These are phyloP conservation scores for Diversispora eburnea DNA, from an alignment of 192 early-diverging fungal species.

Conservation along the genomic window DNA sequence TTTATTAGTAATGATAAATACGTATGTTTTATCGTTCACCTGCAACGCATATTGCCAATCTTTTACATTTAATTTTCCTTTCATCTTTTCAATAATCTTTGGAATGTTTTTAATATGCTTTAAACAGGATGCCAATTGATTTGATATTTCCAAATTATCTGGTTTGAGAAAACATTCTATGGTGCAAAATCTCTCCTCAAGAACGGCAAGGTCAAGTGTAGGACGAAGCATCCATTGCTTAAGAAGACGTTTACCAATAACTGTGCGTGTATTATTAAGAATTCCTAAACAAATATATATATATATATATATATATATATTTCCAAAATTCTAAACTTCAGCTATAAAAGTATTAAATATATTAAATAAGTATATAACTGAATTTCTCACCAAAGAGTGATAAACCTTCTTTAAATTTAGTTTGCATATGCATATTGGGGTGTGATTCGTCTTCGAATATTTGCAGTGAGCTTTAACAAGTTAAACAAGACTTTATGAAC, in stretches of 20 bases:
- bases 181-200: constrained; percentile 53
- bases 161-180: constrained; percentile 51
- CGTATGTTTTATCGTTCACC: constrained; percentile 35
- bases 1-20: not conserved
- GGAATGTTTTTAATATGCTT: constrained; percentile 49
- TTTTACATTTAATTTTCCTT: constrained; percentile 40
- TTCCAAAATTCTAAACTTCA: not conserved
- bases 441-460: constrained; percentile 75
- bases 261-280: constrained; percentile 59
- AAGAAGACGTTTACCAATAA: constrained; percentile 52
- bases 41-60: constrained; percentile 65
- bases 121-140: constrained; percentile 43
- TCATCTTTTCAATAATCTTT: constrained; percentile 42
- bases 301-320: not conserved
- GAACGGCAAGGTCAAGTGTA: constrained; percentile 40
- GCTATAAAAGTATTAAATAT: not conserved
- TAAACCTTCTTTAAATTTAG: constrained; percentile 59
- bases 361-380: not conserved
- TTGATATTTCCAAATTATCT: constrained; percentile 40
- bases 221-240: constrained; percentile 71
- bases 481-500: not conserved
- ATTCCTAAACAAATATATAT: constrained; percentile 44
- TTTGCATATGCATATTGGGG: constrained; percentile 74
- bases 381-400: constrained; percentile 67
- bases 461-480: constrained; percentile 63